These are phyloP conservation scores for Rhododendron kiyosumense DNA, from an alignment of 148 eudicot species.

Conservation along the genomic window DNA sequence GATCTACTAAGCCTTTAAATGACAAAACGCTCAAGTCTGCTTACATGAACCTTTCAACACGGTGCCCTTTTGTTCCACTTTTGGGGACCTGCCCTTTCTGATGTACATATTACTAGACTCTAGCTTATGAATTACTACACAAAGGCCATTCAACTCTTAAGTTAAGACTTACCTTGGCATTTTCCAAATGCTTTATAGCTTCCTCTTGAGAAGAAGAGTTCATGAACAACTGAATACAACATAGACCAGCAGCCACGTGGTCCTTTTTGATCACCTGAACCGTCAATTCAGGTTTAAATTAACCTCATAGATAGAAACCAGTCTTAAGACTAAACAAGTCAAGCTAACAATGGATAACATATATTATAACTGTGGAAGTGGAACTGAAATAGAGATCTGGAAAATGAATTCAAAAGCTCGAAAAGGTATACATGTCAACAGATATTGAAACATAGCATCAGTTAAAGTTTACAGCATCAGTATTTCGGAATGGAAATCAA, in stretches of 20 bases:
- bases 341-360: neutral
- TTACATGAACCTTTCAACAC: neutral
- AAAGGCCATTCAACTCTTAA: neutral
- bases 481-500: neutral
- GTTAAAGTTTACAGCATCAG: neutral
- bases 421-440: neutral
- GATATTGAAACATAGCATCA: neutral
- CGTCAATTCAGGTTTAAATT: conserved; percentile 18
- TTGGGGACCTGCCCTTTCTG: neutral
- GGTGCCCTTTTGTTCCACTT: neutral
- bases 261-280: conserved; percentile 84
- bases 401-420: neutral
- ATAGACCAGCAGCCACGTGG: conserved; percentile 98
- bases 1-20: neutral
- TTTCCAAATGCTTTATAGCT: conserved; percentile 83
- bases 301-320: neutral
- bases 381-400: neutral
- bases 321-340: neutral
- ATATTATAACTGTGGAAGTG: neutral
- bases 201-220: conserved; percentile 84
- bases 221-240: conserved; percentile 93
- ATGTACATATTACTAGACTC: neutral
- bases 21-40: neutral
- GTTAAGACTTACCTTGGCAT: conserved; percentile 65
- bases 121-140: neutral